Evolutionary conservation across 805 yeast genomes (phyloP).

Genomic region (Candida dendrica): DNA sequence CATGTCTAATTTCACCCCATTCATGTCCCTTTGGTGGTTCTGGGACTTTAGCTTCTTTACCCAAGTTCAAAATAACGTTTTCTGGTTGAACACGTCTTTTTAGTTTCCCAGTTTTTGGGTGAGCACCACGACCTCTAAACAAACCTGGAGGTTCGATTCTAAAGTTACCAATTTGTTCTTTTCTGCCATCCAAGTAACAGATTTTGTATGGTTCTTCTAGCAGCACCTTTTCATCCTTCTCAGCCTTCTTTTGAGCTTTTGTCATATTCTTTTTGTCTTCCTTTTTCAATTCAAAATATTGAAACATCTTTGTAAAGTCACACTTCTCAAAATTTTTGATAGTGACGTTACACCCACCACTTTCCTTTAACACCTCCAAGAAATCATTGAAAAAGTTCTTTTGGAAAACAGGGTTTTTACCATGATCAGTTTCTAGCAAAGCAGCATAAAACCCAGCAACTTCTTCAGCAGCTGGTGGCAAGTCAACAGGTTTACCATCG

Average conservation of each 20-base stretch:
- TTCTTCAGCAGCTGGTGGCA: constrained; percentile 85
- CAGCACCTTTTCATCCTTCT: constrained; percentile 67
- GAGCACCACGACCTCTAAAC: constrained; percentile 94
- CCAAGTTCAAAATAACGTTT: constrained; percentile 77
- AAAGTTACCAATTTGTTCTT: constrained; percentile 89
- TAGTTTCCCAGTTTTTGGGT: constrained; percentile 89
- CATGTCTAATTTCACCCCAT: constrained; percentile 89
- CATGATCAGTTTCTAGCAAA: constrained; percentile 81
- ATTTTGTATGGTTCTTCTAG: constrained; percentile 75
- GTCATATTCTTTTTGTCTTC: constrained; percentile 66
- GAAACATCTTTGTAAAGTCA: constrained; percentile 71
- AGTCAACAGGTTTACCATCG: constrained; percentile 64
- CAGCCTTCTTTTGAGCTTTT: constrained; percentile 64
- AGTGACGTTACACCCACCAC: constrained; percentile 55
- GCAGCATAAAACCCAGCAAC: constrained; percentile 95
- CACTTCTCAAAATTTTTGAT: constrained; percentile 57
- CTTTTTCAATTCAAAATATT: constrained; percentile 60
- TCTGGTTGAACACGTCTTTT: constrained; percentile 86
- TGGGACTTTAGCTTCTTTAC: constrained; percentile 68
- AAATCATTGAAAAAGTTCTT: constrained; percentile 84
- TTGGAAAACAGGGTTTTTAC: constrained; percentile 77
- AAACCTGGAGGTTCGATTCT: constrained; percentile 94
- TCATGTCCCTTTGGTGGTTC: constrained; percentile 77
- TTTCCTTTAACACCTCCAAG: constrained; percentile 53
- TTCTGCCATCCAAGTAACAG: constrained; percentile 79